Evolutionary conservation across 2,329 filamentous ascomycete species (phyloP), one percentile per base, ranked within the genome.

Genomic region (Botrytis sinoallii): DNA sequence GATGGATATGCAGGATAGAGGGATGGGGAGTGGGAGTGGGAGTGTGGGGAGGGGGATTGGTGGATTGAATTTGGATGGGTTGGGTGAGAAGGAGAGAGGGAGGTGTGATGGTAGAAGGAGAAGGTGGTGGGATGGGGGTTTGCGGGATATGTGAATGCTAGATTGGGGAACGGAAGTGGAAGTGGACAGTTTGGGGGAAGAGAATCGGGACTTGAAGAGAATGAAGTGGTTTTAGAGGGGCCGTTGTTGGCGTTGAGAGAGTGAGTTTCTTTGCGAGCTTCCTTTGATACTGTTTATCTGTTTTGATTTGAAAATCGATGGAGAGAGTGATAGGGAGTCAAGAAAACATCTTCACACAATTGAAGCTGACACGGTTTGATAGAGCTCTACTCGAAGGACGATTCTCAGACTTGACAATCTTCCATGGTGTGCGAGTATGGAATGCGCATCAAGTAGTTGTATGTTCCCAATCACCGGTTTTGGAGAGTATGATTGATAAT

Each of bases 371-470:
- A 32, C 29, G 10, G 4, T 22, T 16, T 12, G 22, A 35, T 46
- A 79, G 78, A 22, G 77, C 76, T 40, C 75, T 79, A 18, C 29
- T 74, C 40, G 70, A 75, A 10, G 78, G 78, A 40, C 75, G 76
- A 55, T 79, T 76, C 65, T 79, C 78, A 10, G 78, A 79, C 57
- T 44, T 79, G 35, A 77, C 66, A 0, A 74, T 79, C 29, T 66
- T 73, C 1, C 78, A 79, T n/a, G 73, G 75, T 8, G n/a, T 66
- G 1, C 73, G 70, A 6, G 61, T 63, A 48, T 79, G 78, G 78
- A 75, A 73, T 40, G 77, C 78, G 2, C 78, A 79, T 63, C 77
- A 76, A 67, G 75, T 79, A 7, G 71, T 79, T 16, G 74, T 79
- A 3, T 77, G 75, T 38, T 75, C 77, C 2, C 78, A 79, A 71